These are phyloP conservation scores for Cadophora sp. DNA, from an alignment of 2,329 filamentous ascomycete genomes.

Conservation along the genomic window DNA sequence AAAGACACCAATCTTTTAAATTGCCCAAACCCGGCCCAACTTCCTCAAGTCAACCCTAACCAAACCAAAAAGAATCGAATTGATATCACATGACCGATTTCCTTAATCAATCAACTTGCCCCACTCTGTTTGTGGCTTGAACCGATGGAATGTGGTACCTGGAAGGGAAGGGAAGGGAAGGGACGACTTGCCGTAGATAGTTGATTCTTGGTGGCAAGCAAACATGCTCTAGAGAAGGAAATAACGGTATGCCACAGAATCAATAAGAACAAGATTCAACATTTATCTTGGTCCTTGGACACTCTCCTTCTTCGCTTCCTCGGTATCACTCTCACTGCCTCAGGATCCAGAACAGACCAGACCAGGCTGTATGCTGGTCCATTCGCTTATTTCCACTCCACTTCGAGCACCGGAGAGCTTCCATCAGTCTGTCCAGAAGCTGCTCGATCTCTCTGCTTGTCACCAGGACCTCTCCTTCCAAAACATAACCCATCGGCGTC, in stretches of 20 bases:
- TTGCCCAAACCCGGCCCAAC: background rate
- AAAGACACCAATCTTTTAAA: background rate
- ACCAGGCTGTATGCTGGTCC: background rate
- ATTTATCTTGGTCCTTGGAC: background rate
- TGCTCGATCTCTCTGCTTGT: conserved; percentile 3
- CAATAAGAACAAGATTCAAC: background rate
- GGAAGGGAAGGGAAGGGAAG: too few species aligned
- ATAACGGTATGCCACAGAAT: background rate
- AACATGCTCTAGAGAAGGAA: background rate
- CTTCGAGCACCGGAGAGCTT: conserved; percentile 13
- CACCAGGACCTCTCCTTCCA: conserved; percentile 8
- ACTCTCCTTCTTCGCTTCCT: background rate
- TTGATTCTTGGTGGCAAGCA: background rate
- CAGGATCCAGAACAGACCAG: conserved; percentile 2
- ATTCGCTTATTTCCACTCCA: conserved; percentile 16
- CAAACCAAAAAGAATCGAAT: background rate
- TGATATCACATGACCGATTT: conserved; percentile 6
- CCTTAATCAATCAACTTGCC: background rate
- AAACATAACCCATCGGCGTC: conserved; percentile 27
- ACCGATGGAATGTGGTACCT: conserved; percentile 4
- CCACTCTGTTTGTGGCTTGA: conserved; percentile 12
- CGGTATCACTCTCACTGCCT: background rate
- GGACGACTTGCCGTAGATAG: background rate
- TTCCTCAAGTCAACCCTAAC: background rate
- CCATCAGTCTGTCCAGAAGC: conserved; percentile 7